Evolutionary conservation across 148 eudicot genomes (phyloP).

Genomic region (Cornus controversa): DNA sequence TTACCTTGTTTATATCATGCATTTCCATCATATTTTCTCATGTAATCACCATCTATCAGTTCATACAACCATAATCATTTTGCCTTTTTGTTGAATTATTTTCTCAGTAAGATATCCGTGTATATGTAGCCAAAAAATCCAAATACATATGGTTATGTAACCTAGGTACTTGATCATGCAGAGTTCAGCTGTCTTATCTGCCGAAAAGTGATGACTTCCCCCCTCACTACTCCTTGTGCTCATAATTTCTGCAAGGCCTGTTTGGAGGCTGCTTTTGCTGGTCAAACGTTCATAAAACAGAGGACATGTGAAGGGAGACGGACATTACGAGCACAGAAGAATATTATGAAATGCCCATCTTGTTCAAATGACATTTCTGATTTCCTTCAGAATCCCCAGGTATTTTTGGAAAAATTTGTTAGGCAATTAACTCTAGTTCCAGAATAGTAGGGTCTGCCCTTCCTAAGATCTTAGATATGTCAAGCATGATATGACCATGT

Average conservation of each 20-base stretch:
- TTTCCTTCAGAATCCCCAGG: slow-evolving; percentile 87
- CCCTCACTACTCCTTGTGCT: slow-evolving; percentile 93
- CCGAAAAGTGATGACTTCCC: slow-evolving; percentile 68
- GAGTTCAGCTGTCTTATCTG: slow-evolving; percentile 80
- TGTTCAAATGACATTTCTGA: slow-evolving; percentile 75
- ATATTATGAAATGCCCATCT: slow-evolving; percentile 87
- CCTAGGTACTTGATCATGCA: slow-evolving; percentile 28
- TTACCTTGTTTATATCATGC: background rate
- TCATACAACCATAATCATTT: too few relatives aligned
- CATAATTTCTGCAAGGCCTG: slow-evolving; percentile 97
- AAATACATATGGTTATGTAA: background rate
- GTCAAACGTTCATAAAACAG: slow-evolving; percentile 61
- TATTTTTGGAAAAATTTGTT: slow-evolving; percentile 9
- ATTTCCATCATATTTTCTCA: background rate
- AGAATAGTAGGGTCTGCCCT: background rate
- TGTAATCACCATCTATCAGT: background rate
- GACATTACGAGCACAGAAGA: slow-evolving; percentile 67
- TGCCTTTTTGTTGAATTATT: background rate
- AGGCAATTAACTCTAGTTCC: background rate
- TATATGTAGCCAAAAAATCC: background rate
- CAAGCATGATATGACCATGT: background rate
- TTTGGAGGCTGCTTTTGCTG: slow-evolving; percentile 76
- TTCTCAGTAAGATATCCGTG: background rate
- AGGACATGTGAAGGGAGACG: slow-evolving; percentile 65
- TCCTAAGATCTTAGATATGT: background rate